A percentile compares a stretch with the other conserved stretches of the same genome.
Conservation (phyloP, 2,329 filamentous ascomycete genomes). For the Beauveria sp. region DNA sequence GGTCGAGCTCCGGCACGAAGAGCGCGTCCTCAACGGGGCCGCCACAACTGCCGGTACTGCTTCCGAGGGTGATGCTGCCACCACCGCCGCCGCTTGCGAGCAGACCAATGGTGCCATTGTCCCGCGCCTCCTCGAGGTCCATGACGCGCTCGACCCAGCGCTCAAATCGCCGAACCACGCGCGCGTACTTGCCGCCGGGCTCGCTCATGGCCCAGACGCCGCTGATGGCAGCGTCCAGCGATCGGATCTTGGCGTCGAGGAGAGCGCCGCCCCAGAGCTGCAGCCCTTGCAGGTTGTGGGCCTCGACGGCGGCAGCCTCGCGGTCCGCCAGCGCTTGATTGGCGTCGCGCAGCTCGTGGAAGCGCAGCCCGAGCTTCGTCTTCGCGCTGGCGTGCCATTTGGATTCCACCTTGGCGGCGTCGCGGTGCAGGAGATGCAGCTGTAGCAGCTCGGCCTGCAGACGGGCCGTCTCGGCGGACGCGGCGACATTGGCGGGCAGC, state of each 20-base stretch:
- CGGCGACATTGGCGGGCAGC: slow-evolving; percentile 50
- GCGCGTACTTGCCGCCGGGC: slow-evolving; percentile 46
- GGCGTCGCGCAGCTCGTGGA: slow-evolving; percentile 30
- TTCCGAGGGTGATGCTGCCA: slow-evolving; percentile 20
- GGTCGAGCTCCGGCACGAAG: slow-evolving; percentile 49
- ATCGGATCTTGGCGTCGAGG: slow-evolving; percentile 50
- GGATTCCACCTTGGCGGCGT: slow-evolving; percentile 33
- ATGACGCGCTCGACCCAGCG: slow-evolving; percentile 45
- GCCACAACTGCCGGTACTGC: slow-evolving; percentile 20
- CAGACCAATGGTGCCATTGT: slow-evolving; percentile 26
- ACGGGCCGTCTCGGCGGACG: slow-evolving; percentile 48
- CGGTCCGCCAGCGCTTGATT: slow-evolving; percentile 26
- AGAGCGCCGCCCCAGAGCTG: slow-evolving; percentile 37
- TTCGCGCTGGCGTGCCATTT: slow-evolving; percentile 53
- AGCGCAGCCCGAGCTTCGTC: slow-evolving; percentile 37
- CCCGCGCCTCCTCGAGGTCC: slow-evolving; percentile 38
- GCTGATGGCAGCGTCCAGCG: slow-evolving; percentile 47
- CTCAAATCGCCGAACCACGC: slow-evolving; percentile 51
- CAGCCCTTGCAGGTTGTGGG: slow-evolving; percentile 44
- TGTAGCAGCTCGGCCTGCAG: slow-evolving; percentile 60
- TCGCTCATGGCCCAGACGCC: slow-evolving; percentile 52
- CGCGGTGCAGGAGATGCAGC: slow-evolving; percentile 55
- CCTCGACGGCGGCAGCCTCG: slow-evolving; percentile 39
- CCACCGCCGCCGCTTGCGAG: slow-evolving; percentile 16
- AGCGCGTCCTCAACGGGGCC: slow-evolving; percentile 22